Evolutionary conservation across 1,284 basidiomycete genomes (phyloP).

Genomic region (Ceratobasidium sp.): DNA sequence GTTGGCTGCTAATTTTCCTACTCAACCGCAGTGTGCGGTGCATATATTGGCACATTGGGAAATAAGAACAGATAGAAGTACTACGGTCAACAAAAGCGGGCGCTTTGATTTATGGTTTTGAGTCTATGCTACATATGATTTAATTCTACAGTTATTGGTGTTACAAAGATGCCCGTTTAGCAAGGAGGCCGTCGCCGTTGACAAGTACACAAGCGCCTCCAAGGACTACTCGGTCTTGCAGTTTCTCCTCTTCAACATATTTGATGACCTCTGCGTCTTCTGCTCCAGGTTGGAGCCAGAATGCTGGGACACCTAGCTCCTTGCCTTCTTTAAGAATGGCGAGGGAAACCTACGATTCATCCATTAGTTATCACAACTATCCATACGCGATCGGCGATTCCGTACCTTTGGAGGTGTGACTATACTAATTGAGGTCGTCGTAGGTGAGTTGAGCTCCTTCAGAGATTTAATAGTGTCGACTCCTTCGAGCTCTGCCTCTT

Average conservation of each 20-base stretch:
- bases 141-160: background rate
- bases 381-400: slow-evolving; percentile 43
- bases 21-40: too few species aligned
- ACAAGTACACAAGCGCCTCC: slow-evolving; percentile 83
- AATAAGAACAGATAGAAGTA: too few species aligned
- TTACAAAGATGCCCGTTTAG: background rate
- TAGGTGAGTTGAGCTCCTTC: slow-evolving; percentile 71
- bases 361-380: too few species aligned
- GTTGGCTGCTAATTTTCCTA: too few species aligned
- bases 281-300: slow-evolving; percentile 91
- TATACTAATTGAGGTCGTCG: slow-evolving; percentile 81
- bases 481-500: slow-evolving; percentile 75
- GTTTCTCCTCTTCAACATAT: slow-evolving; percentile 68
- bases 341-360: slow-evolving; percentile 71
- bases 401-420: slow-evolving; percentile 79
- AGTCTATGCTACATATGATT: too few species aligned
- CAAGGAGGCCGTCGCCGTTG: slow-evolving; percentile 71
- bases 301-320: slow-evolving; percentile 70
- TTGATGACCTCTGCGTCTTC: slow-evolving; percentile 70
- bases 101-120: too few species aligned
- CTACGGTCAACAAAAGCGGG: too few species aligned
- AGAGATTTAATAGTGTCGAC: slow-evolving; percentile 68
- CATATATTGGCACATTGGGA: too few species aligned
- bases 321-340: slow-evolving; percentile 75
- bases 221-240: slow-evolving; percentile 74